Base-by-base conservation (phyloP, 768 basidiomycete species). In the Russula sp. region DNA sequence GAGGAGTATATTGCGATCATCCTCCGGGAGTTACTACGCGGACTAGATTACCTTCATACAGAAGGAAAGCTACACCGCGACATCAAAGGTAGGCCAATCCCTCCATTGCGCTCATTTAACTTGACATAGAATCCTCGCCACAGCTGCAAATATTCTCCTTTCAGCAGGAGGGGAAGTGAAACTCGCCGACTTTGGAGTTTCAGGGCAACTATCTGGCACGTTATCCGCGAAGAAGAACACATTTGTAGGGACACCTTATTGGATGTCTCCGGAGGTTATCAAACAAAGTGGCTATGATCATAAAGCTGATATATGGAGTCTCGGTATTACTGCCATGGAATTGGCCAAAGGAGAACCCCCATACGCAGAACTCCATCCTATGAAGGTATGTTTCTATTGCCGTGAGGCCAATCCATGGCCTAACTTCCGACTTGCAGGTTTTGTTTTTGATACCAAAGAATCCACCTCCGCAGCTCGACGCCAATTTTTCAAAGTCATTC, bases 211-310 rank as follows among this genome's bases (percentile, higher is more conserved):
- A 34, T 94, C 91, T 22, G 94, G 94, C 3, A 95, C 91, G 1
- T 77, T 95, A 49, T 91, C 89, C 11, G 91, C 91, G 20, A 94
- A 93, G 83, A 94, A 98, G 83, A 98, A 99, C 70, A 99, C 96
- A 0, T 98, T 95, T 72, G 96, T 96, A 37, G 93, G 93, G 34
- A 95, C 96, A 18, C 96, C 96, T 3, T 99, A 98, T 72, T 99
- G 97, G 97, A 99, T 99, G 97, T 94, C 93, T 7, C 97, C 97
- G 6, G 97, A 99, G 72, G 95, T 98, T 27, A 99, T 99, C 79
- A 98, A 98, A 74, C 97, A 99, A 76, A 96, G 94, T 61, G 97
- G 97, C 4, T 99, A 99, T 75, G 97, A 98, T 70, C 90, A 95
- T 73, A 98, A 98, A 73, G 97, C 97, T 16, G 97, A 99, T 74